Base-by-base conservation (phyloP, 495 filamentous ascomycete species). In the Lasiosphaeria hispida region DNA sequence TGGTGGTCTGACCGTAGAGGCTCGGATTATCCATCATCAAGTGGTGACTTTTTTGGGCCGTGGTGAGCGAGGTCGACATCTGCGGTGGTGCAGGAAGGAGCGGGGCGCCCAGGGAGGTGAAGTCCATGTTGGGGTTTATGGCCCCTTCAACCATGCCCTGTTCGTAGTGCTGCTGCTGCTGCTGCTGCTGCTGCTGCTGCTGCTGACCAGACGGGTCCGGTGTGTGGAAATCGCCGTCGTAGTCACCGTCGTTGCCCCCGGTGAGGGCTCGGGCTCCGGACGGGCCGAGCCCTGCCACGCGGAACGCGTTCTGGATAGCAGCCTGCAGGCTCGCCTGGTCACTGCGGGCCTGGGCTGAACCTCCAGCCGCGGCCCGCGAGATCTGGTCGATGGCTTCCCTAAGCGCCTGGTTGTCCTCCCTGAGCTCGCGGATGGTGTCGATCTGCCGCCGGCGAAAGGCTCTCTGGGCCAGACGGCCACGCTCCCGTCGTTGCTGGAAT, bases 361-460 rank as follows among this genome's bases (percentile, higher is more conserved):
- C 37, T 7, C 14, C 10, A n/a, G 51, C 36, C 10, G 44, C 44
- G 4, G 45, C 51, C 13, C 43, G 50, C 9, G 52, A 54, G 44
- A 60, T 48, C 18, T 55, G n/a, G 10, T 44, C 15, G 45, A 60
- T 60, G 44, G 58, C 51, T 2, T 43, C 58, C 18, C 18, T 36
- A 5, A 60, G 51, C 7, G 44, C 58, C 15, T 55, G 35, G 51
- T 60, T 60, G 34, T 60, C 50, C 4, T 50, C 58, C 14, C 52
- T 36, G 18, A 60, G 51, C 23, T 55, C 58, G 23, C 58, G 58
- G 44, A 60, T 60, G 33, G 58, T 60, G 38, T 55, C 52, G 30
- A 55, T 60, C 44, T 60, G 58, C 10, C 58, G 42, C 39, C 47
- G 48, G 7, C 58, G 58, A 45, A 60, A 60, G 43, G 58, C 58